Conservation (phyloP, 768 basidiomycete species). For the Sutorius australiensis region DNA sequence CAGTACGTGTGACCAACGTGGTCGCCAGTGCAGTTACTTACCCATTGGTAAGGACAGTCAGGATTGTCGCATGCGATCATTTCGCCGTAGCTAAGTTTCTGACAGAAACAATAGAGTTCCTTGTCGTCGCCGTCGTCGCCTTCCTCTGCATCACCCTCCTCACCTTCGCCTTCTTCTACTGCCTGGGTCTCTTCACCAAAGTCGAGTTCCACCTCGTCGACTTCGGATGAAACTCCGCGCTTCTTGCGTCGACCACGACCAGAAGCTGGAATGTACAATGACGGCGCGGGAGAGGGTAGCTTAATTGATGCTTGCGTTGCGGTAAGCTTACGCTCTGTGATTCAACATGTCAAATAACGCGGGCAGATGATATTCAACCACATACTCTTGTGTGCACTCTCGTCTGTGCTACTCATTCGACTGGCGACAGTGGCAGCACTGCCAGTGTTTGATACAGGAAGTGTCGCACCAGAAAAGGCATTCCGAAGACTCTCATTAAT, state of each 20-base stretch:
- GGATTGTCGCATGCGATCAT: slow-evolving; percentile 66
- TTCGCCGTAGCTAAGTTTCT: slow-evolving; percentile 60
- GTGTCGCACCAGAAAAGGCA: slow-evolving; percentile 30
- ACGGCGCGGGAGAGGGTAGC: slow-evolving; percentile 34
- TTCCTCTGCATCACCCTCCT: slow-evolving; percentile 40
- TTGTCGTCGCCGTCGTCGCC: slow-evolving; percentile 56
- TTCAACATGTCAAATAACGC: slow-evolving; percentile 1
- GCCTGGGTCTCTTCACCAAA: slow-evolving; percentile 29
- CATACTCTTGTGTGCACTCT: slow-evolving; percentile 30
- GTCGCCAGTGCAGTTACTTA: slow-evolving; percentile 32
- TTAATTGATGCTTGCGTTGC: slow-evolving; percentile 31
- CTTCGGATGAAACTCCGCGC: slow-evolving; percentile 35
- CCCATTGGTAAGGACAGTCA: slow-evolving; percentile 58
- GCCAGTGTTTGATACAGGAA: slow-evolving; percentile 15
- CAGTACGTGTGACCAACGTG: slow-evolving; percentile 3
- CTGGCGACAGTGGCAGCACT: slow-evolving; percentile 2
- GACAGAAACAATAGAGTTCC: slow-evolving; percentile 59
- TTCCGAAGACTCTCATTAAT: slow-evolving; percentile 39
- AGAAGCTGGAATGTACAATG: slow-evolving; percentile 25
- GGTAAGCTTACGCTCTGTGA: slow-evolving; percentile 30
- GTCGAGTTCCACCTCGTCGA: slow-evolving; percentile 34
- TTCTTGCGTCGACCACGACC: slow-evolving; percentile 34
- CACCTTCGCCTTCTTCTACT: slow-evolving; percentile 31
- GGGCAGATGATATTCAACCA: neutral
- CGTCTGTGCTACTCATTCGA: slow-evolving; percentile 21